A percentile compares a stretch with the other conserved stretches of the same genome.
These are phyloP conservation scores for Graphiopsis chlorocephala DNA, from an alignment of 2,329 filamentous ascomycete species.

Conservation along the genomic window DNA sequence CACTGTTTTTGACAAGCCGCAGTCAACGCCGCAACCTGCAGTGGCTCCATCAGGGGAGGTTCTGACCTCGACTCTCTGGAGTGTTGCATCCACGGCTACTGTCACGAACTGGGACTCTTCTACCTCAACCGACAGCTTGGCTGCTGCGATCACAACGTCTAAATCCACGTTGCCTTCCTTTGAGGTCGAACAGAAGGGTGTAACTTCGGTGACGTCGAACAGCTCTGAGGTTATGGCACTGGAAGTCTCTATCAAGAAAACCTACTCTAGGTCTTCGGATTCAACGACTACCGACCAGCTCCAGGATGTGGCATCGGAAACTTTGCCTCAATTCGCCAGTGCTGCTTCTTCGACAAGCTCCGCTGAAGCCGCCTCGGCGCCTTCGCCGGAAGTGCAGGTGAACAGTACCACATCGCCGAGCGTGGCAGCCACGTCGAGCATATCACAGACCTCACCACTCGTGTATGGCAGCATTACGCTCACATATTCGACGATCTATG, in stretches of 20 bases:
- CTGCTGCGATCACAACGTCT: not conserved
- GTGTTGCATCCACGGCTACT: not conserved
- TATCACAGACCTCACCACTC: not conserved
- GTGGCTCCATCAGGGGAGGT: not conserved
- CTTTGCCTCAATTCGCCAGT: not conserved
- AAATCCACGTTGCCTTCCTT: not conserved
- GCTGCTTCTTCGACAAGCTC: not conserved
- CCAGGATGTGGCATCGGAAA: not conserved
- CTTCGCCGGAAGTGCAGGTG: not conserved
- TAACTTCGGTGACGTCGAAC: not conserved
- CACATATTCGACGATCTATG: slow-evolving; percentile 5
- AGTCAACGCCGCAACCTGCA: not conserved
- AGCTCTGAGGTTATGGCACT: slow-evolving; percentile 4
- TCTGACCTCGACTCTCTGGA: slow-evolving; percentile 1
- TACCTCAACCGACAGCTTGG: not conserved
- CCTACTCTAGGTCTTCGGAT: slow-evolving; percentile 4
- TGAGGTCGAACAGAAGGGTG: not conserved
- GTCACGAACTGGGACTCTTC: slow-evolving; percentile 2
- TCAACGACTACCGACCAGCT: not conserved
- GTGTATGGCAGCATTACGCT: slow-evolving; percentile 12
- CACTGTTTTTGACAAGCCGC: slow-evolving; percentile 14
- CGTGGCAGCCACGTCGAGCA: not conserved
- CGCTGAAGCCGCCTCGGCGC: not conserved
- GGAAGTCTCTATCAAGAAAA: slow-evolving; percentile 3
- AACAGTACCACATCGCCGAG: not conserved